Base-by-base conservation (phyloP, 2,329 filamentous ascomycete species). In the Nakataea oryzae region DNA sequence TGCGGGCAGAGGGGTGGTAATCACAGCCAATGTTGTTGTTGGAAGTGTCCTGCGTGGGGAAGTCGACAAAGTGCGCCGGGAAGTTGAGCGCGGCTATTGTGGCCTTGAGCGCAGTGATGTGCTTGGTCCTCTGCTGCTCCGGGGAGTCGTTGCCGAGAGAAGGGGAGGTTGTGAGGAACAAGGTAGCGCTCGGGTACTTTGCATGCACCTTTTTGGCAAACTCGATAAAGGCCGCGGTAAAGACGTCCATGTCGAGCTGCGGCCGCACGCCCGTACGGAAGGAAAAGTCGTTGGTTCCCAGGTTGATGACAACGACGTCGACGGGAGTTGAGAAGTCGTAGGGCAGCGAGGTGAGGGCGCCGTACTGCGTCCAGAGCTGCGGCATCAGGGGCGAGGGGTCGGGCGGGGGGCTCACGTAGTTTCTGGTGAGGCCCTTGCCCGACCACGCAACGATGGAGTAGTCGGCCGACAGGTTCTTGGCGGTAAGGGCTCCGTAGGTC, bases 401-500 rank as follows among this genome's bases (percentile, higher is more conserved):
- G 2, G 68, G 64, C 26, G 66, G 61, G 13, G 69, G 67, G 0
- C 68, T 65, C 12, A 67, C 65, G 64, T 74, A 76, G 67, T 79
- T 79, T 24, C 76, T 72, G 0, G 69, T 71, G 2, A 79, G 61
- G 3, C 76, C 76, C 65, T 77, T 78, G 56, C 76, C 76, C 61
- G 74, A 76, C 76, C 76, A 78, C 1, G 76, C 76, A 7, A 79
- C 70, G 55, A 78, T 70, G 60, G 70, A 71, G 64, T 78, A 78
- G 64, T 78, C 76, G 47, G 76, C 76, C 13, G 67, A 67, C 27
- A 79, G 67, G n/a, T 71, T 70, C 8, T 68, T 66, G n/a, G 76
- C 76, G 0, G 76, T 73, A 1, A 78, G 69, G 0, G 73, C 76
- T n/a, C 74, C 75, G 61, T 78, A 79, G 5, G 76, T 78, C 62